Evolutionary conservation across 2,329 filamentous ascomycete species (phyloP).

Genomic region (Talaromyces sp.): DNA sequence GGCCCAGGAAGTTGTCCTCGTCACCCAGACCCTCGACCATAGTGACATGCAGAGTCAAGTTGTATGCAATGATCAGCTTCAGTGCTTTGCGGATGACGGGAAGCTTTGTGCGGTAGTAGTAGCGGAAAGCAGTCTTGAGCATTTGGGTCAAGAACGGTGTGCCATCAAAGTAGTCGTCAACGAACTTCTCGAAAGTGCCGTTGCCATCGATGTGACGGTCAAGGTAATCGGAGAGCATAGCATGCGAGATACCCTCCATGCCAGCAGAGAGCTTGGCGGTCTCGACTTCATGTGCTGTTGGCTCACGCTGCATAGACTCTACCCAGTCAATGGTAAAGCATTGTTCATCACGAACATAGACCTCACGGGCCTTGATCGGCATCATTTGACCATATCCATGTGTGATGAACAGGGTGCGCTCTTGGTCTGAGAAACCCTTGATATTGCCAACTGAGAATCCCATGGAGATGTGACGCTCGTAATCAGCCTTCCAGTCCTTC

Average conservation of each 20-base stretch:
- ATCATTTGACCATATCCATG: constrained; percentile 94
- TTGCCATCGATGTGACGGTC: constrained; percentile 93
- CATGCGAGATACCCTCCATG: constrained; percentile 79
- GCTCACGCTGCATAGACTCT: constrained; percentile 75
- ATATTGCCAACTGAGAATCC: constrained; percentile 93
- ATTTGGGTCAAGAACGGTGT: constrained; percentile 95
- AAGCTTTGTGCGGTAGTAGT: constrained; percentile 83
- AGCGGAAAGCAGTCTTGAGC: constrained; percentile 92
- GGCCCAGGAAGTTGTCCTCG: constrained; percentile 75
- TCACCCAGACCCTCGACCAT: constrained; percentile 88
- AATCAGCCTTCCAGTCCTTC: constrained; percentile 99
- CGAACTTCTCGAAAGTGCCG: constrained; percentile 86
- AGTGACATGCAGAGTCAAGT: constrained; percentile 90
- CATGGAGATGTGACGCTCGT: constrained; percentile 83
- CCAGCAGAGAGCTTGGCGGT: constrained; percentile 89
- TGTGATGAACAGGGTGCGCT: constrained; percentile 82
- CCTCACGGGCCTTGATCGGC: constrained; percentile 89
- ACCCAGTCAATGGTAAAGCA: constrained; percentile 95
- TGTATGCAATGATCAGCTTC: constrained; percentile 94
- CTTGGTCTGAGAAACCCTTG: constrained; percentile 72
- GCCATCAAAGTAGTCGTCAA: constrained; percentile 94
- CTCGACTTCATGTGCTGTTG: constrained; percentile 79
- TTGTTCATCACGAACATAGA: constrained; percentile 87
- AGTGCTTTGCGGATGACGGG: constrained; percentile 92
- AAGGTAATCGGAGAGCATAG: constrained; percentile 85